A percentile compares a stretch with the other conserved stretches of the same genome.
phyloP scores from a whole-genome alignment of 805 yeast species.

The Teunomyces gatunensis region DNA sequence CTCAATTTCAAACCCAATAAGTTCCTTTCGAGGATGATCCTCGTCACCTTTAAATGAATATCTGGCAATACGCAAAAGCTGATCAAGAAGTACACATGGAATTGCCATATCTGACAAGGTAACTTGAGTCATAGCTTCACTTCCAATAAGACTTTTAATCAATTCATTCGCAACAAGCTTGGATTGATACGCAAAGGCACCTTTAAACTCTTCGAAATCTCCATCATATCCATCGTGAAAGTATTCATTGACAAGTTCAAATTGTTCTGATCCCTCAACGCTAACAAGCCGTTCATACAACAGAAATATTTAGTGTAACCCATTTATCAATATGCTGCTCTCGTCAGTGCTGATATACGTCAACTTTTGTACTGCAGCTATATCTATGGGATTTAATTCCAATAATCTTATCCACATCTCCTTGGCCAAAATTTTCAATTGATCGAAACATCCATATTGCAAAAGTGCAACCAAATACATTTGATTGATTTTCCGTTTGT shows the following conservation, averaged over 20 bases:
- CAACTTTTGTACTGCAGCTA: constrained; percentile 23
- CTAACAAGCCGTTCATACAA: constrained; percentile 46
- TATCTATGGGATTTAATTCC: constrained; percentile 8
- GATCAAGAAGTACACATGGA: background rate
- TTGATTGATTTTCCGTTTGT: constrained; percentile 29
- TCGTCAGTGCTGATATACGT: constrained; percentile 37
- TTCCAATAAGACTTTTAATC: background rate
- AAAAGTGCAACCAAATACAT: constrained; percentile 47
- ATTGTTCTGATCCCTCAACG: constrained; percentile 15
- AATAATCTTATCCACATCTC: constrained; percentile 22
- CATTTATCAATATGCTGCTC: constrained; percentile 37
- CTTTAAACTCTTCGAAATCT: background rate
- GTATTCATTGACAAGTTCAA: background rate
- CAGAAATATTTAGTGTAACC: constrained; percentile 41
- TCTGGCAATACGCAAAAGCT: background rate
- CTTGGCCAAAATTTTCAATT: constrained; percentile 24
- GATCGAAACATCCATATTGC: constrained; percentile 47
- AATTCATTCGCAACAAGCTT: background rate
- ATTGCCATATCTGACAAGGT: background rate
- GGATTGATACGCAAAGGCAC: background rate
- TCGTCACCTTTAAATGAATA: background rate
- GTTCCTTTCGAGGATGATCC: no score
- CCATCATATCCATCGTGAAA: background rate
- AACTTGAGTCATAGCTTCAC: background rate
- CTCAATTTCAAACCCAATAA: no score